Conservation (phyloP, 768 basidiomycete genomes). For the Russula sp. region DNA sequence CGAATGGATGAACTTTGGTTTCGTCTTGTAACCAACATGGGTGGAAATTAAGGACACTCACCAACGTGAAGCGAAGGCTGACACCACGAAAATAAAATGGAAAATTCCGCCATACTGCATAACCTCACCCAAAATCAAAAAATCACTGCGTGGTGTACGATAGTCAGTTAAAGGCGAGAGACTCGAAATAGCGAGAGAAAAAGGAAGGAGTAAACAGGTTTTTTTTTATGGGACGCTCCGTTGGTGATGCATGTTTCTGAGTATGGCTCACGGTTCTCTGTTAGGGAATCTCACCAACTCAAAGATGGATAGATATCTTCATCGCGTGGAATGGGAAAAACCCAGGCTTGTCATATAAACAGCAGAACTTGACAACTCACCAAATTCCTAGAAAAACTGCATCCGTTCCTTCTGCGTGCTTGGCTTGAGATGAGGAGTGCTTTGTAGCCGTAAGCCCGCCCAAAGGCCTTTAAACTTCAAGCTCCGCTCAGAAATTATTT, state of each 20-base stretch:
- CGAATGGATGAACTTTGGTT: slow-evolving; percentile 33
- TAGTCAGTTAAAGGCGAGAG: not conserved
- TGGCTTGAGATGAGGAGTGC: no score
- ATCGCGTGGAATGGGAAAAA: slow-evolving; percentile 16
- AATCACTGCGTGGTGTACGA: not conserved
- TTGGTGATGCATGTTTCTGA: slow-evolving; percentile 33
- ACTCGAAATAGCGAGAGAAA: not conserved
- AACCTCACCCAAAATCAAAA: not conserved
- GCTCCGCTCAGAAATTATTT: slow-evolving; percentile 14
- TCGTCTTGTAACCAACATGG: slow-evolving; percentile 21
- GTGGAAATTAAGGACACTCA: slow-evolving; percentile 4
- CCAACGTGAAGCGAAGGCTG: not conserved
- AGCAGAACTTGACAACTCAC: slow-evolving; percentile 16
- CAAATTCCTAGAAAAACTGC: not conserved
- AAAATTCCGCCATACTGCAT: not conserved
- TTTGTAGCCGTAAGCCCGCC: no score
- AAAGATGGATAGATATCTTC: slow-evolving; percentile 31
- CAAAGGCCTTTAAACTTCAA: not conserved
- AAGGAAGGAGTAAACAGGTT: no score
- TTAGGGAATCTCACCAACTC: slow-evolving; percentile 29
- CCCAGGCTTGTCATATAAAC: not conserved
- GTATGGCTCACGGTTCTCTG: slow-evolving; percentile 28
- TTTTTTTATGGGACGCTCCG: slow-evolving; percentile 24
- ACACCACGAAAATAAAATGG: no score
- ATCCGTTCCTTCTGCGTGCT: no score